Base-by-base conservation (phyloP, 2,329 filamentous ascomycete species). In the Fusarium multiceps region DNA sequence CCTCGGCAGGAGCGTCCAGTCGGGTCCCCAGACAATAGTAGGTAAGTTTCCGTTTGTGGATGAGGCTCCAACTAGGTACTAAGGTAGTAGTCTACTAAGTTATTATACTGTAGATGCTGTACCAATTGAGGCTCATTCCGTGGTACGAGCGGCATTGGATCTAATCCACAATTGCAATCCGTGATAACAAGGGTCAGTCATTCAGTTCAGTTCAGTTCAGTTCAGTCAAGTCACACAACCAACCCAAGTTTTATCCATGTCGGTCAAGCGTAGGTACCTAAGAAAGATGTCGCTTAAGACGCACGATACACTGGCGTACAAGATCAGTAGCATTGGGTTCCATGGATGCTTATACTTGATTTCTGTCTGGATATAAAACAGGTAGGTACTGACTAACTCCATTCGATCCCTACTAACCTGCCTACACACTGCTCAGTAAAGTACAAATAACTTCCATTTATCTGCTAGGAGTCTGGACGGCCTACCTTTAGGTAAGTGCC, bases 1-100 rank as follows among this genome's bases (percentile, higher is more conserved):
- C 68, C 68, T 70, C 68, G 63, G 67, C 55, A 59, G 61, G 69
- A 63, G 65, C 50, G 59, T 67, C 57, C 60, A 45, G 25, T 37
- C 34, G 23, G 30, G 30, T 50, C 34, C 21, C 18, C 16, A 37
- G 34, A 37, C 34, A 37, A 37, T 37, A 37, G 28, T 30, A 30
- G 28, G 28, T 30, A 27, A 37, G 16, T 37, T 37, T 37, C 34
- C 16, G 34, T 37, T 37, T 37, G 34, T 37, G 34, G 34, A 37
- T 37, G 34, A 37, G 34, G 34, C 34, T 37, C 34, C 34, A 37
- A 37, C 10, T 37, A 37, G 34, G 34, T 37, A 37, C 5, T 18
- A n/a, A 30, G 12, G 28, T 14, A 37, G 16, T 30, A 18, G 28
- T 28, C 28, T 37, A 23, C 21, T 23, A 23, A 37, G 34, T 37